A percentile compares a stretch with the other conserved stretches of the same genome.
phyloP scores from a whole-genome alignment of 129 eudicot genomes.

The Deinandra increscens region DNA sequence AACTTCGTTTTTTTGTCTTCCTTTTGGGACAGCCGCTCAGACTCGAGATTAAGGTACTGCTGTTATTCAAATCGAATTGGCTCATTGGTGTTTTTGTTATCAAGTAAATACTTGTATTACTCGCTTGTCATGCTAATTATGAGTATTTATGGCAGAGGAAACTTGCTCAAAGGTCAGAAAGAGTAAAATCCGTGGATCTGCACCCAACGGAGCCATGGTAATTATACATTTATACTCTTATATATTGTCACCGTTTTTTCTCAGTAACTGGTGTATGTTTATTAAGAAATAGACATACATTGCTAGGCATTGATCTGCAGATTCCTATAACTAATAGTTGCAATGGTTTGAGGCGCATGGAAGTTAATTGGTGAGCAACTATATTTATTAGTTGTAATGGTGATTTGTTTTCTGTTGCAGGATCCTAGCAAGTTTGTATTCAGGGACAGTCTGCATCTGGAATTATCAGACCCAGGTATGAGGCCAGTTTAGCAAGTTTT shows the following conservation, averaged over 20 bases:
- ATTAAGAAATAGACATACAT: background rate
- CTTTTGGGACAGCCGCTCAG: slow-evolving; percentile 68
- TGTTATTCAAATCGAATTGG: slow-evolving; percentile 3
- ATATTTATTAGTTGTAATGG: background rate
- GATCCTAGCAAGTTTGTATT: slow-evolving; percentile 83
- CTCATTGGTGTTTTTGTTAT: slow-evolving; percentile 13
- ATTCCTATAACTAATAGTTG: background rate
- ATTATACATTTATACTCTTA: slow-evolving; percentile 12
- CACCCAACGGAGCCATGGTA: slow-evolving; percentile 98
- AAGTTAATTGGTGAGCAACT: slow-evolving; percentile 2
- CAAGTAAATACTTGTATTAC: background rate
- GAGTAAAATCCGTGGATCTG: slow-evolving; percentile 91
- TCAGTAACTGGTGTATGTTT: background rate
- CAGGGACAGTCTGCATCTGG: slow-evolving; percentile 90
- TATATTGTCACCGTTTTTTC: background rate
- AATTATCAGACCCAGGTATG: slow-evolving; percentile 84
- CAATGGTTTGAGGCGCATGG: background rate
- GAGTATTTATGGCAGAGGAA: slow-evolving; percentile 63
- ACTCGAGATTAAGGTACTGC: slow-evolving; percentile 83
- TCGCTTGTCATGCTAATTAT: slow-evolving; percentile 19
- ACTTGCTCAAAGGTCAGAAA: slow-evolving; percentile 79
- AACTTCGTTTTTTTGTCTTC: slow-evolving; percentile 24
- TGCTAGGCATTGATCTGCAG: background rate
- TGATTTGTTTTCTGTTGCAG: slow-evolving; percentile 35
- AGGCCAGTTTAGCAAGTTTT: slow-evolving; percentile 4